These are phyloP conservation scores for Fusarium redolens DNA, from an alignment of 2,329 filamentous ascomycete genomes.

Conservation along the genomic window DNA sequence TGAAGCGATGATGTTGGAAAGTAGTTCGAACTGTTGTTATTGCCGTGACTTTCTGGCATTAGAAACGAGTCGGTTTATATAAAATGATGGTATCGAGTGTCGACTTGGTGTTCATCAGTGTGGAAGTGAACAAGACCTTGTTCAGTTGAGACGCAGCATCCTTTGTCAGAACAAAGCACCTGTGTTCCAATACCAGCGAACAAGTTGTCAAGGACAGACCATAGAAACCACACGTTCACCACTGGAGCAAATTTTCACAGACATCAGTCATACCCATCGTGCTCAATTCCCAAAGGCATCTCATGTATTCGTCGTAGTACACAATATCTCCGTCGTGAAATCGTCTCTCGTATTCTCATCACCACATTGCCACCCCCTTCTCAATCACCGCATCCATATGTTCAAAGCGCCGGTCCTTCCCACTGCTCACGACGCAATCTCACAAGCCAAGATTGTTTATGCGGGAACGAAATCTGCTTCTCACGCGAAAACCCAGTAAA, in stretches of 20 bases:
- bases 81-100: accelerated
- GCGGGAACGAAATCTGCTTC: conserved; percentile 85
- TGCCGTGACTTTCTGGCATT: accelerated
- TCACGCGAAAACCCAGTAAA: conserved; percentile 86
- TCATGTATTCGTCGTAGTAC: not conserved
- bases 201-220: not conserved
- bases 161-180: not conserved
- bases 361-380: not conserved
- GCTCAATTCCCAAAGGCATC: not conserved
- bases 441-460: conserved; percentile 92
- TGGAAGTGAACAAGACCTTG: not conserved
- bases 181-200: not conserved
- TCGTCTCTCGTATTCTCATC: conserved; percentile 34
- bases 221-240: not conserved
- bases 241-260: accelerated
- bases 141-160: not conserved
- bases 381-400: not conserved
- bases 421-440: conserved; percentile 83
- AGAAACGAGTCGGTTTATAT: not conserved
- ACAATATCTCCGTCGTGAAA: conserved; percentile 1
- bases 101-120: not conserved
- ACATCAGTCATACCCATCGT: accelerated
- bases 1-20: not conserved
- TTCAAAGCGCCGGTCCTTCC: conserved; percentile 72
- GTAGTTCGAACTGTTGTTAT: not conserved